These are phyloP conservation scores for Aspergillus coremiiformis DNA, from an alignment of 495 filamentous ascomycete species.

Conservation along the genomic window DNA sequence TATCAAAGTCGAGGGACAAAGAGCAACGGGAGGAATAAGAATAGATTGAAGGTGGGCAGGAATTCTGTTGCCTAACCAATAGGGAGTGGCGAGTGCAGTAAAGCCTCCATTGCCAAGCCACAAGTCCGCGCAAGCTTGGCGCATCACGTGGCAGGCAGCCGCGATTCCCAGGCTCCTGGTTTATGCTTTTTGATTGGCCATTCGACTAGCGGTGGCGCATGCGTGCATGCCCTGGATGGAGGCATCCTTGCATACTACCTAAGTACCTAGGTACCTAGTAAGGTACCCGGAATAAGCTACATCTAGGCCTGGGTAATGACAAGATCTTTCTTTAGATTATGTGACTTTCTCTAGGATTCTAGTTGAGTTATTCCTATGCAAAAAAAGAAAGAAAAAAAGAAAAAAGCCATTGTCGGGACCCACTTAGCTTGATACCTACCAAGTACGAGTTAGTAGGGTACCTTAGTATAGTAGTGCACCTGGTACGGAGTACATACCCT, in stretches of 20 bases:
- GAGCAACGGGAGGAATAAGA: conserved; percentile 21
- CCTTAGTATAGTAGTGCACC: too few relatives aligned
- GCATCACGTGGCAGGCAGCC: conserved; percentile 38
- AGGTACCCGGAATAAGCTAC: too few relatives aligned
- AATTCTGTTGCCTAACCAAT: conserved; percentile 50
- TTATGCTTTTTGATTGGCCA: background rate
- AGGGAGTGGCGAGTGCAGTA: conserved; percentile 22
- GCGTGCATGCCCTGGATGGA: too few relatives aligned
- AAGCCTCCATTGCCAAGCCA: conserved; percentile 24
- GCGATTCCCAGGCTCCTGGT: conserved; percentile 12
- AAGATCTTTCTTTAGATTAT: too few relatives aligned
- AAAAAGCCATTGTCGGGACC: background rate
- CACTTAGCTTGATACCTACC: background rate
- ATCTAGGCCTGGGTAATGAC: too few relatives aligned
- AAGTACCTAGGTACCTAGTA: too few relatives aligned
- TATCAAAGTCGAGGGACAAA: conserved; percentile 4
- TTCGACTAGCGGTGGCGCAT: background rate
- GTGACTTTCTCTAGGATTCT: too few relatives aligned
- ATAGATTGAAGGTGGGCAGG: conserved; percentile 23
- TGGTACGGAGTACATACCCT: too few relatives aligned
- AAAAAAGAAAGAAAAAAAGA: background rate
- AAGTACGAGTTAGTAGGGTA: too few relatives aligned
- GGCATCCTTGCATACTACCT: background rate
- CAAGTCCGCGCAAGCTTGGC: background rate
- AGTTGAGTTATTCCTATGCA: too few relatives aligned